Evolutionary conservation across 768 basidiomycete genomes (phyloP).

Genomic region (Rhodotorula taiwanensis): DNA sequence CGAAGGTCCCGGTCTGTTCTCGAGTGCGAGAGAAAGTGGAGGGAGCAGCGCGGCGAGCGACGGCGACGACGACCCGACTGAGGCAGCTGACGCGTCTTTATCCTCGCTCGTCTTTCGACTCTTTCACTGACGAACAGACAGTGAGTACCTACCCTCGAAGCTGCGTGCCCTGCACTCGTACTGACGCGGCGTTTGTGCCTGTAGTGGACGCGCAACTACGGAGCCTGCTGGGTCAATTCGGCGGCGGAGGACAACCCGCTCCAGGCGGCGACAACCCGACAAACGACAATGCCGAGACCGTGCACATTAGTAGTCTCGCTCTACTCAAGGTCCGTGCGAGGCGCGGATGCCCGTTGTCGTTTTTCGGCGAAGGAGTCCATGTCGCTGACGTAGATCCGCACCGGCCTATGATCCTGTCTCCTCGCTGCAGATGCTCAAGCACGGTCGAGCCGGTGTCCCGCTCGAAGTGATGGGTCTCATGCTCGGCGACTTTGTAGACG

Average conservation of each 20-base stretch:
- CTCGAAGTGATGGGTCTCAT: slow-evolving; percentile 99
- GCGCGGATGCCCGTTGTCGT: too few species aligned
- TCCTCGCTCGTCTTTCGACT: background rate
- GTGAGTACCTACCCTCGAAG: background rate
- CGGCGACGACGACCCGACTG: too few species aligned
- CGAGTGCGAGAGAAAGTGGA: too few species aligned
- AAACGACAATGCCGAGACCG: slow-evolving; percentile 49
- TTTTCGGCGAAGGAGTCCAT: too few species aligned
- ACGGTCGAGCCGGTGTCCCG: slow-evolving; percentile 95
- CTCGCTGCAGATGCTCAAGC: slow-evolving; percentile 81
- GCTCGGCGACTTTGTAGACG: slow-evolving; percentile 97
- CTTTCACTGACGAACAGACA: background rate
- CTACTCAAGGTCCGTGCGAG: slow-evolving; percentile 78
- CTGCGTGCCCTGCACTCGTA: too few species aligned
- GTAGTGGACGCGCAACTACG: slow-evolving; percentile 23
- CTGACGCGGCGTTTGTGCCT: too few species aligned
- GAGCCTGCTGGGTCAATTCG: slow-evolving; percentile 24
- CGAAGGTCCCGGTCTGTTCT: background rate
- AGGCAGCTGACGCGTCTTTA: slow-evolving; percentile 1
- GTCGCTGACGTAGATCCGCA: slow-evolving; percentile 9
- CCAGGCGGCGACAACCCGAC: slow-evolving; percentile 26
- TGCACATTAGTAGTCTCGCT: slow-evolving; percentile 96
- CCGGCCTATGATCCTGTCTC: too few species aligned
- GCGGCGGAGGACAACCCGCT: slow-evolving; percentile 8
- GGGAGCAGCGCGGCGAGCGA: too few species aligned